Conservation (phyloP, 495 filamentous ascomycete genomes). For the Aspergillus incahuasiensis region DNA sequence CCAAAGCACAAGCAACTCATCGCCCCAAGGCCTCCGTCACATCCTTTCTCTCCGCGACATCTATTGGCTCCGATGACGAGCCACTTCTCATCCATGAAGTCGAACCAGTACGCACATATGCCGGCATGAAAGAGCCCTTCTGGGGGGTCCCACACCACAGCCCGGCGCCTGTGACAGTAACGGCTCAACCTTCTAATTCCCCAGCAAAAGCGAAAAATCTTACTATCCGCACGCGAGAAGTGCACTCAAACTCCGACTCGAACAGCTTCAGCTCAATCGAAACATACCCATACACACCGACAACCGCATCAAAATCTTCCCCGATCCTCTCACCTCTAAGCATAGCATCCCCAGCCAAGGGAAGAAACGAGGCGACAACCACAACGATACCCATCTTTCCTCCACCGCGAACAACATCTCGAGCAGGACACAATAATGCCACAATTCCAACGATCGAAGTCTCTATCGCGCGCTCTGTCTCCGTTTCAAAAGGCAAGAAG, state of each 20-base stretch:
- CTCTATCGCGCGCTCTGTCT: constrained; percentile 40
- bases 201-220: constrained; percentile 1
- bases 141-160: not conserved
- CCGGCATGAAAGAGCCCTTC: constrained; percentile 11
- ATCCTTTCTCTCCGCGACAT: constrained; percentile 20
- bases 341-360: constrained; percentile 14
- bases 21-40: constrained; percentile 16
- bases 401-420: constrained; percentile 6
- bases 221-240: constrained; percentile 14
- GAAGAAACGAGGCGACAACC: not conserved
- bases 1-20: constrained; percentile 2
- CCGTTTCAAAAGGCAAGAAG: constrained; percentile 32
- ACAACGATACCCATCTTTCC: constrained; percentile 1
- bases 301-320: constrained; percentile 12
- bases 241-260: constrained; percentile 2
- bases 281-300: not conserved
- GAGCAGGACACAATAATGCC: not conserved
- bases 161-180: not conserved
- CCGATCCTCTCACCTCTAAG: constrained; percentile 13
- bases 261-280: constrained; percentile 4
- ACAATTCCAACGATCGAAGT: constrained; percentile 30
- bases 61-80: constrained; percentile 19
- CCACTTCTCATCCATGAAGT: constrained; percentile 14
- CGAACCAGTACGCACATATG: constrained; percentile 14
- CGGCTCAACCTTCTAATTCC: not conserved